Base-by-base conservation (phyloP, 1,139 yeast species). In the Diutina mesorugosa region DNA sequence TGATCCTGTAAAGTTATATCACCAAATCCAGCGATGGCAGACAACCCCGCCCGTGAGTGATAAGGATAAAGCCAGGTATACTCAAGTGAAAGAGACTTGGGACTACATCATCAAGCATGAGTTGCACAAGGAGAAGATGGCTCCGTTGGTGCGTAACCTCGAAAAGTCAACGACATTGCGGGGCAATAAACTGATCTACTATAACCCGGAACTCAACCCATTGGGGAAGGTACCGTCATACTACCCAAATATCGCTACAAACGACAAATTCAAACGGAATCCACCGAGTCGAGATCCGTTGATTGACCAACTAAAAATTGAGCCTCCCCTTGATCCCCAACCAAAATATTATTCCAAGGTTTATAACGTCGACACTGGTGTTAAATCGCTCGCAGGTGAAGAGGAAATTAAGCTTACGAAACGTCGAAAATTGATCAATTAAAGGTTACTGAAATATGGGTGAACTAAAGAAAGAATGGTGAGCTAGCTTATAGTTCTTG, bases 161-260 rank as follows among this genome's bases (percentile, higher is more conserved):
- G 66, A 68, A 47, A 61, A 57, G 30, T 60, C 60, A 18, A 63
- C 61, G 3, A 72, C 69, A 57, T 67, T 73, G 28, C 72, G 73
- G 71, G 80, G 79, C 1, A 64, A 59, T 57, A 62, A 71, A 51
- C 74, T 79, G 2, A 66, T 75, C 0, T 76, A 71, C 59, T 76
- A 74, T 62, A 76, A 76, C 60, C 78, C 79, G 4, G 80, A 76
- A 59, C 63, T 76, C 50, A 76, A 76, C 57, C 80, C 80, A 3
- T 63, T 75, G 21, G 80, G 80, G 0, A 74, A 73, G 57, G 74
- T 74, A 0, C 80, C 80, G 12, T 26, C 29, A 14, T 18, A 18
- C n/a, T 3, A 6, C 0, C 58, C 54, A 8, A 51, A 51, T 21
- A 6, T 51, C 7, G 12, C 30, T 14, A 8, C 10, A 4, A 14